Percentiles rank a stretch among this genome's conserved stretches.
Evolutionary conservation across 768 basidiomycete genomes (phyloP).

Genomic region (Mycena crocata): DNA sequence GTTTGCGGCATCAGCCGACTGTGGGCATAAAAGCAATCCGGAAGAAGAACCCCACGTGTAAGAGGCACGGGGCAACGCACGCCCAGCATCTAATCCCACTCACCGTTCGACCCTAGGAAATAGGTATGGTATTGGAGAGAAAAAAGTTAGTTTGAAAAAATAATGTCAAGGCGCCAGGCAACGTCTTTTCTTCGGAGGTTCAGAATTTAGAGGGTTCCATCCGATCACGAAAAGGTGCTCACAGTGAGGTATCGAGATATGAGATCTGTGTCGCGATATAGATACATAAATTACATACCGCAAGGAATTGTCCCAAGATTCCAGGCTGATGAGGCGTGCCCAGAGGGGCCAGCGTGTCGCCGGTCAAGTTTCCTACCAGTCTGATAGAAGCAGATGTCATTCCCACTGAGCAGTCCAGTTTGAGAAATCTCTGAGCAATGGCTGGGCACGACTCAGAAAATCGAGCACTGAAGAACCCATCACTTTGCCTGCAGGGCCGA

Average conservation of each 20-base stretch:
- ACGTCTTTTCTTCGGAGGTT: not conserved
- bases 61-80: constrained; percentile 25
- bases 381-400: no score
- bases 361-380: no score
- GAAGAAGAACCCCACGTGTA: constrained; percentile 32
- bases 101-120: not conserved
- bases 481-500: constrained; percentile 13
- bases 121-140: constrained; percentile 5
- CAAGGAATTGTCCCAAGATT: not conserved
- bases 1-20: constrained; percentile 11
- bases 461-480: constrained; percentile 6
- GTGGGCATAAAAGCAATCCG: constrained; percentile 3
- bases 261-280: constrained; percentile 11
- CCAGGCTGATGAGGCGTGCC: no score
- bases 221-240: not conserved
- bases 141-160: constrained; percentile 1
- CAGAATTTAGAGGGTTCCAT: not conserved
- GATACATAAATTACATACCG: constrained; percentile 21
- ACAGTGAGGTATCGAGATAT: constrained; percentile 13
- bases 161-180: not conserved
- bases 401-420: not conserved
- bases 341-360: no score
- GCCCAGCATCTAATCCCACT: not conserved
- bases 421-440: not conserved
- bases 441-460: not conserved